phyloP scores from a whole-genome alignment of 148 eudicot species.

The Rhododendron williamsianum region DNA sequence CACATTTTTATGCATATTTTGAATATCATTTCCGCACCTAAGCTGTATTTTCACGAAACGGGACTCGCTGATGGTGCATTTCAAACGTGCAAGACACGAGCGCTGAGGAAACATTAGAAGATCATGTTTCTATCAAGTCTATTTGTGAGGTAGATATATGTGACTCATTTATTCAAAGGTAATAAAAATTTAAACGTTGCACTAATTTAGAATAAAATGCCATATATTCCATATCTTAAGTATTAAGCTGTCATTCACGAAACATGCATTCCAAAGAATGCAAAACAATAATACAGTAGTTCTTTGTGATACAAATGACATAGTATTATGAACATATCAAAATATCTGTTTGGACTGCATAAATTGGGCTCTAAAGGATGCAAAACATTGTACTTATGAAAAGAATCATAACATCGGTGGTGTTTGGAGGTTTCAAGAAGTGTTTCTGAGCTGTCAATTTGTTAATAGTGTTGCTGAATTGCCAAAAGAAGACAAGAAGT shows the following conservation, averaged over 20 bases:
- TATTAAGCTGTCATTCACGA: not conserved
- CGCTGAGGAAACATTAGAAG: not conserved
- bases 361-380: not conserved
- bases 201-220: not conserved
- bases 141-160: not conserved
- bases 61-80: not conserved
- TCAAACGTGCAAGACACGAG: not conserved
- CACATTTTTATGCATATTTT: not conserved
- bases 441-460: not conserved
- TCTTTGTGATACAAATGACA: not conserved
- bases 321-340: not conserved
- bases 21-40: not conserved
- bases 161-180: not conserved
- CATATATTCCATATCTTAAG: not conserved
- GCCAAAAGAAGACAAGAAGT: not conserved
- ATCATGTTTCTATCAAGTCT: not conserved
- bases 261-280: not conserved
- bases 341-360: not conserved
- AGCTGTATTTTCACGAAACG: not conserved
- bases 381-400: not conserved
- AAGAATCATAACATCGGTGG: not conserved
- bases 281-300: not conserved
- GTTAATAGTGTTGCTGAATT: not conserved
- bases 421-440: not conserved
- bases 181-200: not conserved